phyloP scores from a whole-genome alignment of 495 filamentous ascomycete genomes.

The Halenospora varia region DNA sequence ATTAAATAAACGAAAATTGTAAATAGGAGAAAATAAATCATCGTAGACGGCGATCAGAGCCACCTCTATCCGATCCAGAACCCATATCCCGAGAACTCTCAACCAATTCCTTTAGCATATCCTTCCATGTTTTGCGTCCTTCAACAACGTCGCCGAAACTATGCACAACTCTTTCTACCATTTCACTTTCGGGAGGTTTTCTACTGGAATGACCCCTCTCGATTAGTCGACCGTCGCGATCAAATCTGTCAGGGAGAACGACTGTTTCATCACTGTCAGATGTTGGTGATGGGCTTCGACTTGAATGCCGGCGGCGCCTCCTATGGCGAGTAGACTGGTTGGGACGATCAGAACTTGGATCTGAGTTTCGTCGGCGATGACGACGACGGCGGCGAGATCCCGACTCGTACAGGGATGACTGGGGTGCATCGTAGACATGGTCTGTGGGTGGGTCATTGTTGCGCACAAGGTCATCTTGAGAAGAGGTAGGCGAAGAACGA shows the following conservation, averaged over 20 bases:
- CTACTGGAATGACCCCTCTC: constrained; percentile 6
- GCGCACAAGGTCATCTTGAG: constrained; percentile 34
- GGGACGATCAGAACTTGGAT: constrained; percentile 22
- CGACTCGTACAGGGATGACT: not conserved
- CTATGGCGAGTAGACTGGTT: constrained; percentile 12
- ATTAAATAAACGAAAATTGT: not conserved
- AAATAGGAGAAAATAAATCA: not conserved
- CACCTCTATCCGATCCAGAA: not conserved
- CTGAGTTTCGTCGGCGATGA: constrained; percentile 16
- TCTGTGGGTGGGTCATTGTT: constrained; percentile 40
- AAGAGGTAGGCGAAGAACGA: constrained; percentile 44
- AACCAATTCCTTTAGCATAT: constrained; percentile 18
- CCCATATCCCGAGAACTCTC: not conserved
- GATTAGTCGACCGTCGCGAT: constrained; percentile 47
- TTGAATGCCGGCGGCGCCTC: constrained; percentile 3
- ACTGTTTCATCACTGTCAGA: constrained; percentile 30
- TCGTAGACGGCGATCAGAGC: not conserved
- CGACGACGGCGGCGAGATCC: constrained; percentile 9
- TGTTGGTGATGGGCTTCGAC: constrained; percentile 13
- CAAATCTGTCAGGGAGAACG: constrained; percentile 61
- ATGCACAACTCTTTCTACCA: constrained; percentile 20
- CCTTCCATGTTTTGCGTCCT: constrained; percentile 25
- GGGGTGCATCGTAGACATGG: not conserved
- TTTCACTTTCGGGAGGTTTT: constrained; percentile 9
- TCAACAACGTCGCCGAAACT: constrained; percentile 16